Evolutionary conservation across 1,284 basidiomycete genomes (phyloP), one percentile per base, ranked within the genome.

Genomic region (Porodaedalea pini): DNA sequence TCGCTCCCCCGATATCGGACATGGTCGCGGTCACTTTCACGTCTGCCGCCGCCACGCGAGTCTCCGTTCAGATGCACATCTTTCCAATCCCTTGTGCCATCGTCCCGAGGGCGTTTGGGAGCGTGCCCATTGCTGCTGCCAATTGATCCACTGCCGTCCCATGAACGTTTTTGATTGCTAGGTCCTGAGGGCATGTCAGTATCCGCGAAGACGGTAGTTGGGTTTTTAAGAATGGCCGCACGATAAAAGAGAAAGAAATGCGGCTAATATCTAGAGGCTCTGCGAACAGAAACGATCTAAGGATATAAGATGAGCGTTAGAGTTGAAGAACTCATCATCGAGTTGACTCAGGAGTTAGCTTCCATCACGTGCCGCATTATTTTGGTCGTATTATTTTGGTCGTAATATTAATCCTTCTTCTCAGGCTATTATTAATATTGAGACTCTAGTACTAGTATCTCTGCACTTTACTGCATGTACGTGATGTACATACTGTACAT

Each of bases 171-270:
- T 19, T 50, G 51, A 27, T n/a, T 51, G 56, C 56, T 57, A 71
- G 78, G 76, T 78, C 88, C 89, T 90, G 89, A 80, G 77, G 83
- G 76, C 70, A 84, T 75, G 79, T 89, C 87, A 90, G 87, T 84
- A 85, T 88, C 88, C 64, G 75, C 76, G 73, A 69, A 73, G 68
- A 68, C 63, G 62, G 67, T 69, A 70, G 72, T 82, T 78, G 78
- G 74, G 78, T 77, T 78, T 70, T 87, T 85, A 86, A 83, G 77
- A 79, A 77, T 79, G 80, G 86, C 86, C 87, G 85, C 86, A 89
- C 85, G 87, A 88, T 87, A 71, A 73, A 75, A 73, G 70, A 68
- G 25, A 31, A 45, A 27, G 32, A 40, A 51, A 51, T 50, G 55
- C 47, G 50, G 56, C 40, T 51, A 37, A 29, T 27, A 17, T 48